Base-by-base conservation (phyloP, 2,329 filamentous ascomycete genomes). In the Hypomyces rosellus region DNA sequence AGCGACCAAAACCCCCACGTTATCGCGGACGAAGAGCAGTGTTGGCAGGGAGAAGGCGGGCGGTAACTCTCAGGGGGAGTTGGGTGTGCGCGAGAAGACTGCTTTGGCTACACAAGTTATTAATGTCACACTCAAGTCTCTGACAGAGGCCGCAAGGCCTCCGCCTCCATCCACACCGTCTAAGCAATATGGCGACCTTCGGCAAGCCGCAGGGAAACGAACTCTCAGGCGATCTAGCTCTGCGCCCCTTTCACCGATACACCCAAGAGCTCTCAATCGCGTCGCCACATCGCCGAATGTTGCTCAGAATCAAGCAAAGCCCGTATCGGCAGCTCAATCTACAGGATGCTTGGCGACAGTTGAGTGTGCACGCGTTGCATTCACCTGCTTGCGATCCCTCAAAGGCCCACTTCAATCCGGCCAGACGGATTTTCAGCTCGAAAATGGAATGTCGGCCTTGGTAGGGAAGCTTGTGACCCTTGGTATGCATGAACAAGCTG, bases 21-120 rank as follows among this genome's bases (percentile, higher is more conserved):
- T 56, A 46, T 55, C 63, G 2, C 62, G 61, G 16, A 53, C 58
- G 14, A 64, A 63, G 44, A 59, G 51, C 34, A 54, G 54, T 11
- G 48, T 44, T 25, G 49, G 53, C 41, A 48, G 55, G 15, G 58
- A 59, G 46, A 50, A 57, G 8, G n/a, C 42, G 34, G 37, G 50
- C 13, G 3, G 47, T 14, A 42, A 39, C 34, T 37, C 51, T 14
- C 45, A 47, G 63, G 63, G 54, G 55, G 65, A 57, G 57, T 61
- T 59, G 56, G 65, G 54, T 18, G 48, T 58, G 57, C 73, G 67
- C 58, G 85, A 89, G 51, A 81, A 77, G 64, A 82, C 82, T 46
- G 73, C 80, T 41, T 69, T 91, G 34, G 86, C 87, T 12, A 89
- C 86, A 0, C 80, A 89, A 54, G 74, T 89, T 34, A 81, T 89